A percentile compares a stretch with the other conserved stretches of the same genome.
phyloP scores from a whole-genome alignment of 1,284 basidiomycete species.

The Ustilago tritici region DNA sequence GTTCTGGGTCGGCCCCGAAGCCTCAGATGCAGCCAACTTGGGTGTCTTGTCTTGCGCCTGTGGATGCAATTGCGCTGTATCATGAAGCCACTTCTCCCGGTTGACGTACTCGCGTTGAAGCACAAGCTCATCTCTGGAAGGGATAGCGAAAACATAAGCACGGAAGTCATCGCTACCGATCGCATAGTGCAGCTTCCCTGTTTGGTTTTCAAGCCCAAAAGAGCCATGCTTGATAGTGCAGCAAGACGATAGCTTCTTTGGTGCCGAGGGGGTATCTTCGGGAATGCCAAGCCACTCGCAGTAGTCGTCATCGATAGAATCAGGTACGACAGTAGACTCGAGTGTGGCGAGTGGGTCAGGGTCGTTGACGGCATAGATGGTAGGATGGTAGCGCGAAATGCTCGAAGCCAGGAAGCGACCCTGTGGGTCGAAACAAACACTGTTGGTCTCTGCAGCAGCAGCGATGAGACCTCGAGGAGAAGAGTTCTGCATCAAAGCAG shows the following conservation, averaged over 20 bases:
- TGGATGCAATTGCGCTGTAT: slow-evolving; percentile 15
- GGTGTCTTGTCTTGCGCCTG: not conserved
- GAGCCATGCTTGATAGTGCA: slow-evolving; percentile 50
- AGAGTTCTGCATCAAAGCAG: slow-evolving; percentile 32
- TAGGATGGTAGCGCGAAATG: slow-evolving; percentile 40
- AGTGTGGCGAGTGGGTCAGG: slow-evolving; percentile 33
- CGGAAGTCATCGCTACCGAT: slow-evolving; percentile 49
- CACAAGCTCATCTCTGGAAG: slow-evolving; percentile 18
- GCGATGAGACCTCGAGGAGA: slow-evolving; percentile 22
- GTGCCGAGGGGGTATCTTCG: slow-evolving; percentile 13
- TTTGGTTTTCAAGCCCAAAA: slow-evolving; percentile 30
- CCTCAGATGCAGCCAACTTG: not conserved
- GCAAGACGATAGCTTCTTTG: slow-evolving; percentile 30
- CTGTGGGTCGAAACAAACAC: slow-evolving; percentile 35
- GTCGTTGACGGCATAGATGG: slow-evolving; percentile 41
- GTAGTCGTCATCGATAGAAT: not conserved
- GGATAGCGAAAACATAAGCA: slow-evolving; percentile 36
- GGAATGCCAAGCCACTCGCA: not conserved
- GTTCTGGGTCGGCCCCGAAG: not conserved
- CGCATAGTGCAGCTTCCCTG: slow-evolving; percentile 30
- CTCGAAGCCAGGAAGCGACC: slow-evolving; percentile 40
- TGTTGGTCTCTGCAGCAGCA: slow-evolving; percentile 43
- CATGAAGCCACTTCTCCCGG: slow-evolving; percentile 14
- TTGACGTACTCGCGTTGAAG: slow-evolving; percentile 25
- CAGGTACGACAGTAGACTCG: slow-evolving; percentile 17